Percentiles rank a stretch among this genome's conserved stretches.
Conservation (phyloP, 2,329 filamentous ascomycete genomes). For the Didymosphaeria variabile region DNA sequence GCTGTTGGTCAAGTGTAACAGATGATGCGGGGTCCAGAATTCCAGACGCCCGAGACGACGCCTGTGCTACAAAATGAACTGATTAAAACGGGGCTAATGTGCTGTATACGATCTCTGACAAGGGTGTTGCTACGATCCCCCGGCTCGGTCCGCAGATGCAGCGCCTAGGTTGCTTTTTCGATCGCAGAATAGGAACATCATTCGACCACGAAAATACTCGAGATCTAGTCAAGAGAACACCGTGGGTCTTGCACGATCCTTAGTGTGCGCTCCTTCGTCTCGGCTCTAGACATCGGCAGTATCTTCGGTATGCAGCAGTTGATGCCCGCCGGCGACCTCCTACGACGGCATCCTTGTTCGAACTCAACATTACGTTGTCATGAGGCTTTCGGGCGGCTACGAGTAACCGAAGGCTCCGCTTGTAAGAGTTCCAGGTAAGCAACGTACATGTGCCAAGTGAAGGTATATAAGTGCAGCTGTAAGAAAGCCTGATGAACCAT, state of each 20-base stretch:
- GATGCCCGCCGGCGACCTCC: not conserved
- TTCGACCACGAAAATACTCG: not conserved
- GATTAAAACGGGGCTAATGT: conserved; percentile 7
- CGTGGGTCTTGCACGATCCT: not conserved
- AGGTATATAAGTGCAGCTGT: not conserved
- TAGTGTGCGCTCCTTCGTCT: not conserved
- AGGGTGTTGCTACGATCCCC: conserved; percentile 9
- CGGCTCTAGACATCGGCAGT: conserved; percentile 2
- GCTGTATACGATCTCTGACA: conserved; percentile 1
- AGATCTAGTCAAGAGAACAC: not conserved
- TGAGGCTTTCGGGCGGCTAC: not conserved
- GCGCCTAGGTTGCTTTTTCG: not conserved
- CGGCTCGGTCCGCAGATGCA: conserved; percentile 15
- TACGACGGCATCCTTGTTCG: conserved; percentile 5
- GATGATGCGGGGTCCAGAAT: not conserved
- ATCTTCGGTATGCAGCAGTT: not conserved
- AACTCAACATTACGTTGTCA: not conserved
- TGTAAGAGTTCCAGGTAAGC: no score
- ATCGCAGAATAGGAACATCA: not conserved
- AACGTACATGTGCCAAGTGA: not conserved
- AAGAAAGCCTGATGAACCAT: not conserved
- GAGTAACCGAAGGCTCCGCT: not conserved
- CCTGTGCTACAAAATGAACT: not conserved
- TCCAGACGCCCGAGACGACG: not conserved
- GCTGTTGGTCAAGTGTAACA: not conserved